Conservation (phyloP, 83 land plant species). For the Larix sibirica region DNA sequence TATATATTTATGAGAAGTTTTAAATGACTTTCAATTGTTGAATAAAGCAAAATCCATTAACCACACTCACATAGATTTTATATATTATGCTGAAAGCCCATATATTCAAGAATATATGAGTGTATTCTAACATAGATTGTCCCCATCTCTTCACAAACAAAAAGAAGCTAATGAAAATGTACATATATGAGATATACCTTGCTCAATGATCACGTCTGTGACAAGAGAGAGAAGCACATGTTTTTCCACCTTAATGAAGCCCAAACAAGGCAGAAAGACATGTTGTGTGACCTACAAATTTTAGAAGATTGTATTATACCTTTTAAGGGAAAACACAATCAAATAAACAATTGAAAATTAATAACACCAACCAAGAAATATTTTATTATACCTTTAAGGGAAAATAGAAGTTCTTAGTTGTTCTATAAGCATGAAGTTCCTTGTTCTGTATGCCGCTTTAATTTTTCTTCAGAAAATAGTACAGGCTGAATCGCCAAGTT, state of each 20-base stretch:
- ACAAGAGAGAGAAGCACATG: conserved; percentile 61
- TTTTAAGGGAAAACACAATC: not conserved
- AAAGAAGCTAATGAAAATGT: not conserved
- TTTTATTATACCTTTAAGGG: no score
- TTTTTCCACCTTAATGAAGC: conserved; percentile 51
- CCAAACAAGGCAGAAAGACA: conserved; percentile 68
- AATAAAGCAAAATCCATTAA: not conserved
- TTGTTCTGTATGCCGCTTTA: no score
- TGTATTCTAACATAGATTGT: not conserved
- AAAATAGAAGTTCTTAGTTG: no score
- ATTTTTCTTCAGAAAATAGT: no score
- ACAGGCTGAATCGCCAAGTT: not conserved
- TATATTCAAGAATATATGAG: not conserved
- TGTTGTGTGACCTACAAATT: conserved; percentile 55
- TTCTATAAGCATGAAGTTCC: no score
- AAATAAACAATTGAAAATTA: not conserved
- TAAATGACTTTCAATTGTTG: not conserved
- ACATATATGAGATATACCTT: conserved; percentile 42
- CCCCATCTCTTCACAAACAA: not conserved
- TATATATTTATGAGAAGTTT: not conserved
- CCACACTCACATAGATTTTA: not conserved
- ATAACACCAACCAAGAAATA: not conserved
- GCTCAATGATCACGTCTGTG: conserved; percentile 76
- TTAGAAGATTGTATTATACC: not conserved
- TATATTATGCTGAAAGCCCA: not conserved